Conservation (phyloP, 768 basidiomycete genomes). For the Cytidiella melzeri region DNA sequence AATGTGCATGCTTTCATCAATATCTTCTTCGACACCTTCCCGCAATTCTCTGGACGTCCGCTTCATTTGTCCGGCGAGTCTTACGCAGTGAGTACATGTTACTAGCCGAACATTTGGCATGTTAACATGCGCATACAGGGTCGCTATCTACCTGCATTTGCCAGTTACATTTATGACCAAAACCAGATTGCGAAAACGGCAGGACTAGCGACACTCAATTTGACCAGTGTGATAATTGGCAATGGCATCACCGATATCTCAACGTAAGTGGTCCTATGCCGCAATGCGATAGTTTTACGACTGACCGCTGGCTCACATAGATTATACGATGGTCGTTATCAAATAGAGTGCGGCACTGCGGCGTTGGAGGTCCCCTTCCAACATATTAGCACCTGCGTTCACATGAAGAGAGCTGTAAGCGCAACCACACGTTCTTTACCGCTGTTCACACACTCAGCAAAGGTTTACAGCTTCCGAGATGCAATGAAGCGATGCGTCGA, state of each 20-base stretch:
- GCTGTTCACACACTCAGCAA: no score
- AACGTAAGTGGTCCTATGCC: slow-evolving; percentile 28
- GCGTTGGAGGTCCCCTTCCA: slow-evolving; percentile 48
- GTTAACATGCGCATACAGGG: slow-evolving; percentile 34
- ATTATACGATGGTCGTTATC: slow-evolving; percentile 38
- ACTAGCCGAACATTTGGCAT: background rate
- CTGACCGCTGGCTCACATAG: slow-evolving; percentile 14
- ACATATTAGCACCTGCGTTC: slow-evolving; percentile 38
- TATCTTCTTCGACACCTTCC: slow-evolving; percentile 78
- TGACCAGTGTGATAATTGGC: slow-evolving; percentile 70
- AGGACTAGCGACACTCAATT: slow-evolving; percentile 51
- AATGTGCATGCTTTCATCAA: slow-evolving; percentile 71
- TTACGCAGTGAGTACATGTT: slow-evolving; percentile 51
- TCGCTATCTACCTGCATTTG: slow-evolving; percentile 69
- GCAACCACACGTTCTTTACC: background rate
- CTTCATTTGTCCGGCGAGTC: slow-evolving; percentile 71
- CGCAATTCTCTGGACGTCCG: slow-evolving; percentile 58
- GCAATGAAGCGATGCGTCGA: slow-evolving; percentile 48
- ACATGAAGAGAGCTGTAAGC: slow-evolving; percentile 54
- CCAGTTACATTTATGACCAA: slow-evolving; percentile 69
- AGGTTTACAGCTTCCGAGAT: slow-evolving; percentile 54
- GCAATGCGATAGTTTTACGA: background rate
- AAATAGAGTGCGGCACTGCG: slow-evolving; percentile 44
- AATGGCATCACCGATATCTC: slow-evolving; percentile 58
- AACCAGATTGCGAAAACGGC: slow-evolving; percentile 48